Base-by-base conservation (phyloP, 2,329 filamentous ascomycete genomes). In the Nemania sp. region DNA sequence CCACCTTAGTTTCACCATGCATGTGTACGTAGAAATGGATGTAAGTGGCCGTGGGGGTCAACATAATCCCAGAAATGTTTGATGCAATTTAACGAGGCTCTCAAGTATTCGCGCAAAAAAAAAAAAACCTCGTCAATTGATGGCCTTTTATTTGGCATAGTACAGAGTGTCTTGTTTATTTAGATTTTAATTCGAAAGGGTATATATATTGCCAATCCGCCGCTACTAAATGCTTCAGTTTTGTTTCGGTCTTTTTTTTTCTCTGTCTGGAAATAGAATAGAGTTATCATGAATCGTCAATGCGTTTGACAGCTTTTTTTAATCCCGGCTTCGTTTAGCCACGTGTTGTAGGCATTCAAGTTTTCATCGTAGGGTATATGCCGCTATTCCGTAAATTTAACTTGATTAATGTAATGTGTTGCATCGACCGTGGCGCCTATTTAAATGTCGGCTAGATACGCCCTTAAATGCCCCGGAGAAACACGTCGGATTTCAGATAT, bases 161-260 rank as follows among this genome's bases (percentile, higher is more conserved):
- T 29, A 52, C 59, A 6, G 26, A 8, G 18, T 53, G 22, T 45
- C 49, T 7, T 8, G 18, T 29, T 53, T 24, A 29, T 22, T 27
- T 53, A 43, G 29, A 41, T 47, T 49, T 57, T 55, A 29, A 67
- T 52, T 64, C 49, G 51, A 56, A 45, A 43, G 55, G 64, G 56
- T 67, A 67, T 64, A 64, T 63, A 57, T 67, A 52, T 62, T 64
- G 51, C 18, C 57, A 67, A 69, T 64, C 52, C 64, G 59, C 35
- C 67, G 60, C 60, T 62, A 61, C 18, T 22, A 59, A 63, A 67
- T 58, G 49, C 45, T 64, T 56, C 10, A 57, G 45, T 27, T 54
- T 27, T 29, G 27, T 27, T 24, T 27, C 7, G 24, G 47, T 55
- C 24, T 54, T 29, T 49, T 7, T 49, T 59, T 54, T 29, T 66